Evolutionary conservation across 495 filamentous ascomycete species (phyloP).

Genomic region (Daldinia grandis): DNA sequence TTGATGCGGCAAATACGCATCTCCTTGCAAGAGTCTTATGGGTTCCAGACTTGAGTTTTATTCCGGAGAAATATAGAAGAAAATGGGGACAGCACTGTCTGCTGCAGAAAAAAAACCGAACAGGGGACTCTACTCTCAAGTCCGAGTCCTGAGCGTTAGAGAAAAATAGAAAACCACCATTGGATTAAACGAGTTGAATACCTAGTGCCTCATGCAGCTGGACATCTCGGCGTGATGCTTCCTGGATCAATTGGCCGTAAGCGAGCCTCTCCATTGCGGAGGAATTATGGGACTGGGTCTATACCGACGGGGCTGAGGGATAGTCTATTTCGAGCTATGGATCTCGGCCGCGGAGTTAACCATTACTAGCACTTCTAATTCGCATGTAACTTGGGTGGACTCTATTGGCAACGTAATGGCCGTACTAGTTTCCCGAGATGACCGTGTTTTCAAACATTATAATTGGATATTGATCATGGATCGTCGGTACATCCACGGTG

Average conservation of each 20-base stretch:
- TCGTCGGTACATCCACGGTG: slow-evolving; percentile 12
- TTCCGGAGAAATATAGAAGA: slow-evolving; percentile 73
- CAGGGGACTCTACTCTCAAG: neutral
- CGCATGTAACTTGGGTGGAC: slow-evolving; percentile 11
- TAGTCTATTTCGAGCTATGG: slow-evolving; percentile 6
- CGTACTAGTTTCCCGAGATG: slow-evolving; percentile 2
- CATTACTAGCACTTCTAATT: neutral
- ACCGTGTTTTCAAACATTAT: neutral
- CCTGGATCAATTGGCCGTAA: neutral
- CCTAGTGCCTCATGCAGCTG: neutral
- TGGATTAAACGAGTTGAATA: slow-evolving; percentile 2
- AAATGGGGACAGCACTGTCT: slow-evolving; percentile 88
- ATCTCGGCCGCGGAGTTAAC: neutral
- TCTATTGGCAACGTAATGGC: slow-evolving; percentile 15
- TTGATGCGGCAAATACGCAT: slow-evolving; percentile 79
- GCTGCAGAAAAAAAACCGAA: slow-evolving; percentile 61
- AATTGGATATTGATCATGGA: slow-evolving; percentile 13
- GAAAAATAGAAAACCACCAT: neutral
- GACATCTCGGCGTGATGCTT: neutral
- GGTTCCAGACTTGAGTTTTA: slow-evolving; percentile 75
- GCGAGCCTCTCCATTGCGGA: neutral
- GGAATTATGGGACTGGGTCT: slow-evolving; percentile 6
- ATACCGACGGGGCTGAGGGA: slow-evolving; percentile 10
- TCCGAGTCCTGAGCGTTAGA: neutral
- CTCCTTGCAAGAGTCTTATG: slow-evolving; percentile 82